These are phyloP conservation scores for Talaromyces atroroseus DNA, from an alignment of 2,329 filamentous ascomycete genomes.

Conservation along the genomic window DNA sequence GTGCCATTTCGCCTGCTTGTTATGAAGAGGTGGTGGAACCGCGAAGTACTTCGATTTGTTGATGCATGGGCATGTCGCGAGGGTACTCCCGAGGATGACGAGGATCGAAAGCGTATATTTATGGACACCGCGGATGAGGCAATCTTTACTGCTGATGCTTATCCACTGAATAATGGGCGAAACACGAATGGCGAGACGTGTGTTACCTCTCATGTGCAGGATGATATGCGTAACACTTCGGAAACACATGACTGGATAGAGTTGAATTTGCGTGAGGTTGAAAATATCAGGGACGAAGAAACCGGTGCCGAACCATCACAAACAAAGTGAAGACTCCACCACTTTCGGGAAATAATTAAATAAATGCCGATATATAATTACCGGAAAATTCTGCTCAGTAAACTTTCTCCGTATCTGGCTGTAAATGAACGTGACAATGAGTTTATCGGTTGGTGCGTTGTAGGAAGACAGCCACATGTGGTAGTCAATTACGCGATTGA, in stretches of 20 bases:
- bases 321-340: not conserved
- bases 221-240: not conserved
- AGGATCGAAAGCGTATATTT: slow-evolving; percentile 21
- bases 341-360: not conserved
- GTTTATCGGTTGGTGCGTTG: too few species aligned
- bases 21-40: slow-evolving; percentile 57
- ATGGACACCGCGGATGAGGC: slow-evolving; percentile 1
- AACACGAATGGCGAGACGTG: not conserved
- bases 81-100: slow-evolving; percentile 50
- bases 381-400: not conserved
- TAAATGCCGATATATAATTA: not conserved
- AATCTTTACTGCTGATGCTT: slow-evolving; percentile 8
- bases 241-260: slow-evolving; percentile 7
- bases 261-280: not conserved
- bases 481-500: not conserved
- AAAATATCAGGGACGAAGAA: not conserved
- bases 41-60: slow-evolving; percentile 51
- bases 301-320: not conserved
- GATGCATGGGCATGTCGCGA: slow-evolving; percentile 48
- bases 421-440: not conserved
- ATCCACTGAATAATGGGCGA: slow-evolving; percentile 4
- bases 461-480: not conserved
- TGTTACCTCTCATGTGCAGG: not conserved
- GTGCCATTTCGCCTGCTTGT: slow-evolving; percentile 57
- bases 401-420: too few species aligned